Percentiles rank a stretch among this genome's conserved stretches.
phyloP scores from a whole-genome alignment of 805 yeast species.

The Clavispora asparagi region DNA sequence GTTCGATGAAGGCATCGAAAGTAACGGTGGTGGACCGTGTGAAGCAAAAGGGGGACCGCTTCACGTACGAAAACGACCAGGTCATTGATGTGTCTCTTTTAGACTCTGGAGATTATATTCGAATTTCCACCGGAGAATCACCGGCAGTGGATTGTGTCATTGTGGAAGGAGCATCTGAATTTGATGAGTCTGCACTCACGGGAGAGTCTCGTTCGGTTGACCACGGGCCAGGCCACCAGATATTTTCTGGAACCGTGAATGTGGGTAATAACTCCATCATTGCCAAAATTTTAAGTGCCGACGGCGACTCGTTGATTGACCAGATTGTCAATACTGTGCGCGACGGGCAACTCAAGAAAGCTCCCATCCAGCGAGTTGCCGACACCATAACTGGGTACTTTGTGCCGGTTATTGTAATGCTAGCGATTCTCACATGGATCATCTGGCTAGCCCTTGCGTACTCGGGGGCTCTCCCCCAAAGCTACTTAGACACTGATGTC shows the following conservation, averaged over 20 bases:
- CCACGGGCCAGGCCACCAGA: constrained; percentile 56
- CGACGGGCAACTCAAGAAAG: constrained; percentile 66
- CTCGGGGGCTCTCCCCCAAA: constrained; percentile 47
- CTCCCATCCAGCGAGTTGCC: constrained; percentile 69
- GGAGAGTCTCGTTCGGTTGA: constrained; percentile 59
- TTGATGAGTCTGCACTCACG: constrained; percentile 59
- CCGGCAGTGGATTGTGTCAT: constrained; percentile 57
- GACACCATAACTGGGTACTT: constrained; percentile 65
- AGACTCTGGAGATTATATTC: constrained; percentile 48
- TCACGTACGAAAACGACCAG: constrained; percentile 21
- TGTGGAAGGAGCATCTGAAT: constrained; percentile 41
- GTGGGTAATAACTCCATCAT: constrained; percentile 49
- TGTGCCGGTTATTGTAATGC: constrained; percentile 60
- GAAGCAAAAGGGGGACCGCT: constrained; percentile 11
- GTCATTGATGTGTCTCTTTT: constrained; percentile 38
- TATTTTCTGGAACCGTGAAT: constrained; percentile 71
- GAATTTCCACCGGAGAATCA: constrained; percentile 50
- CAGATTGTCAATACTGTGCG: constrained; percentile 67
- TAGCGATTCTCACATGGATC: constrained; percentile 63
- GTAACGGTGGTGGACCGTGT: constrained; percentile 40
- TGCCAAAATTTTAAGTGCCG: constrained; percentile 52
- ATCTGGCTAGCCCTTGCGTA: constrained; percentile 61
- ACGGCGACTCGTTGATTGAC: constrained; percentile 63
- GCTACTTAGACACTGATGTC: constrained; percentile 56
- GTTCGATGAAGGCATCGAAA: constrained; percentile 44